Evolutionary conservation across 202 grass and related monocot species (phyloP), one percentile per base, ranked within the genome.

Genomic region (Hordeum pubiflorum): DNA sequence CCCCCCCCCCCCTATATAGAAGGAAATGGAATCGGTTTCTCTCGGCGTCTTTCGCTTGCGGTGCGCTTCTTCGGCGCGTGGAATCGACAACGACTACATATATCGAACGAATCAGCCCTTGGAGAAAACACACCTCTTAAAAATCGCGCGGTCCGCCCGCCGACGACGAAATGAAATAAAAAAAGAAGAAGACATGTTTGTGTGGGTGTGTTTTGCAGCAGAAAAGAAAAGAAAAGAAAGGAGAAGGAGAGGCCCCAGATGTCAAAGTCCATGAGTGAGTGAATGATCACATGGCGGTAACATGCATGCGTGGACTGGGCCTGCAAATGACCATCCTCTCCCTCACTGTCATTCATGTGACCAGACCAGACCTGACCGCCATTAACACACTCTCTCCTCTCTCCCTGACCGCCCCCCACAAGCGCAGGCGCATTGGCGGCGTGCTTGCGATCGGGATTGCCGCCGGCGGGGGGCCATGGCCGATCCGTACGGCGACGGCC

Each of bases 401-500:
- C 31, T 36, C 59, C 40, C 66, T 26, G 38, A 26, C 37, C 9
- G 23, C 69, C 69, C 69, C 69, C 27, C 69, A 17, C 24, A 20
- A 44, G 43, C 46, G 3, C 3, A 20, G n/a, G 7, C 6, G 40
- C 29, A 63, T 32, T 62, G 59, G 24, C 8, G 4, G 2, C 9
- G 63, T 5, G 37, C 5, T 48, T 26, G 67, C 39, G 39, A 44
- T 23, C 27, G 40, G 40, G 68, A 71, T 46, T 15, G 43, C 27
- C 55, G 32, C n/a, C 50, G 24, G 58, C 58, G 58, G 56, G 27
- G 33, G 34, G 43, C 77, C 78, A 91, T 91, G 89, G 86, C 83
- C 48, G 79, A 91, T 83, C 79, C 79, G 40, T 88, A 64, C 78
- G 79, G 85, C 62, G 89, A 84, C 15, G 79, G 82, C 74, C 80